These are phyloP conservation scores for Coemansia sp. DNA, from an alignment of 192 early-diverging fungal genomes.

Conservation along the genomic window DNA sequence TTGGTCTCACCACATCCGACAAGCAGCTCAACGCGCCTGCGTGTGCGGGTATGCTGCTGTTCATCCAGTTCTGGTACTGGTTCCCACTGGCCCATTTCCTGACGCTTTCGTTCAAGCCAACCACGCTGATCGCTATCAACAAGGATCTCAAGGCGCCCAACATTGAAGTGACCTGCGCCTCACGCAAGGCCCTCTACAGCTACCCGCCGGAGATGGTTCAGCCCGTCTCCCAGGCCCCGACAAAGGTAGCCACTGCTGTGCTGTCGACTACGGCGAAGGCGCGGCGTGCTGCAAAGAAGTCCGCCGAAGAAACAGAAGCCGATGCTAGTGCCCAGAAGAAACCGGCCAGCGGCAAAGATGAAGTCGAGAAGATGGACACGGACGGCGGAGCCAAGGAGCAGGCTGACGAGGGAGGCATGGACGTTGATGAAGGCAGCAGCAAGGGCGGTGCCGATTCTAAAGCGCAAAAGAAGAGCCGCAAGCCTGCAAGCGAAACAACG, in stretches of 20 bases:
- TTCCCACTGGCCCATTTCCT: slow-evolving; percentile 97
- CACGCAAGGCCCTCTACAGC: slow-evolving; percentile 86
- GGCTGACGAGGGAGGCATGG: slow-evolving; percentile 36
- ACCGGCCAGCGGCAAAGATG: not conserved
- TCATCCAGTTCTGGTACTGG: slow-evolving; percentile 99
- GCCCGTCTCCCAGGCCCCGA: slow-evolving; percentile 51
- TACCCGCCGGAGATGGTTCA: slow-evolving; percentile 89
- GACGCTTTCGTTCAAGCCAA: slow-evolving; percentile 91
- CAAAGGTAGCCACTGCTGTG: slow-evolving; percentile 85
- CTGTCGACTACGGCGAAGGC: slow-evolving; percentile 95
- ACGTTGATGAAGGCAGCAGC: slow-evolving; percentile 30
- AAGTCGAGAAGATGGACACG: slow-evolving; percentile 1
- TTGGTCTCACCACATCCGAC: slow-evolving; percentile 83
- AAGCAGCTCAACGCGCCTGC: slow-evolving; percentile 92
- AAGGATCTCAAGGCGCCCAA: slow-evolving; percentile 82
- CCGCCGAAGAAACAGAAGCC: slow-evolving; percentile 43
- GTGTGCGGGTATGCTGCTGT: slow-evolving; percentile 97
- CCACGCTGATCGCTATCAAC: slow-evolving; percentile 93
- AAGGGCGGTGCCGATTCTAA: slow-evolving; percentile 12
- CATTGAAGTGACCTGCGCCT: slow-evolving; percentile 82
- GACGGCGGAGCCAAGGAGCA: slow-evolving; percentile 5
- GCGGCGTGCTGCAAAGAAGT: slow-evolving; percentile 83
- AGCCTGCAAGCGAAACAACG: slow-evolving; percentile 67
- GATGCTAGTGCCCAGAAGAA: slow-evolving; percentile 22
- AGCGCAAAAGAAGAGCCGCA: slow-evolving; percentile 41